Percentiles rank a stretch among this genome's conserved stretches.
Conservation (phyloP, 2,329 filamentous ascomycete genomes). For the Passalora sequoiae region DNA sequence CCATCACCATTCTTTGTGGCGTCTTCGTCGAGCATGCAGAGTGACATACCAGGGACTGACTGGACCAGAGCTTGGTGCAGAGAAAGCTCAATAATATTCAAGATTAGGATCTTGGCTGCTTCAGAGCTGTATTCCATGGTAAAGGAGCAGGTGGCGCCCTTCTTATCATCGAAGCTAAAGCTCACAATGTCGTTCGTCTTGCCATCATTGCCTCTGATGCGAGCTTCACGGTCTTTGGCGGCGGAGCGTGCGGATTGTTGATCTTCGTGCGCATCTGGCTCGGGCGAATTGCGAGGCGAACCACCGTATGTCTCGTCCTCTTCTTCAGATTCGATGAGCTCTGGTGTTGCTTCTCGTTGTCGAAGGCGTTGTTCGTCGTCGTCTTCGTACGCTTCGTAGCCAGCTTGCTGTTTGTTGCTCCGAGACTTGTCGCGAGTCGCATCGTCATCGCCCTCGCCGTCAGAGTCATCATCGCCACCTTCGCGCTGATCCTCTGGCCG, state of each 20-base stretch:
- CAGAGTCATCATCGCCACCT: conserved; percentile 66
- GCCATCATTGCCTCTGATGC: conserved; percentile 56
- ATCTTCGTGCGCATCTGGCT: conserved; percentile 28
- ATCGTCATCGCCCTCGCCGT: conserved; percentile 50
- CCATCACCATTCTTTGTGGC: conserved; percentile 38
- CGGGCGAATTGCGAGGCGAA: conserved; percentile 38
- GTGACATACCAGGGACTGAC: conserved; percentile 70
- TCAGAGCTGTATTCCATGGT: conserved; percentile 74
- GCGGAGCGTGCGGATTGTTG: conserved; percentile 29
- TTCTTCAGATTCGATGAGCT: conserved; percentile 50
- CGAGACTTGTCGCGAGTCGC: conserved; percentile 66
- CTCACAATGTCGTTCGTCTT: conserved; percentile 60
- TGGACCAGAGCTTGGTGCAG: conserved; percentile 77
- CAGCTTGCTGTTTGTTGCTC: conserved; percentile 71
- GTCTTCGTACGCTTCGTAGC: conserved; percentile 88
- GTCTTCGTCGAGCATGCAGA: conserved; percentile 61
- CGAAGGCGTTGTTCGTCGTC: conserved; percentile 78
- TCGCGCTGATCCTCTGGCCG: conserved; percentile 45
- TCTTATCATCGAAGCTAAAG: conserved; percentile 73
- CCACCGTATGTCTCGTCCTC: conserved; percentile 52
- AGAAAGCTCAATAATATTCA: conserved; percentile 79
- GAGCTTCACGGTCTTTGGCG: conserved; percentile 53
- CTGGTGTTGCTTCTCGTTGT: conserved; percentile 29
- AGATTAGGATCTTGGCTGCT: conserved; percentile 86
- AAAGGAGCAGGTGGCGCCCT: conserved; percentile 71